Evolutionary conservation across 345 rosid genomes (phyloP).

Genomic region (Eucalyptus regnans): DNA sequence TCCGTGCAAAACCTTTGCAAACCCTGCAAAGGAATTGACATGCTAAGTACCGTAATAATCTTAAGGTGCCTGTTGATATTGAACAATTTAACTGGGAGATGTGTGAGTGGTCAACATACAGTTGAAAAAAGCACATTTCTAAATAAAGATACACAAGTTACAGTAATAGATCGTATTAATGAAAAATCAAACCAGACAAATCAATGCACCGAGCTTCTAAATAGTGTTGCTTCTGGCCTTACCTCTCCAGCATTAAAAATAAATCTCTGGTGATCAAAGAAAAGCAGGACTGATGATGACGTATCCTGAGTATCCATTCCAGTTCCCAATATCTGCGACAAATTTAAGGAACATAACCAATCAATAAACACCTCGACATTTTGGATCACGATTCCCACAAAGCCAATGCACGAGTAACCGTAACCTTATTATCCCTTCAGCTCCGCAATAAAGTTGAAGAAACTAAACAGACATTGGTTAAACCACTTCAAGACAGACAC

Average conservation of each 20-base stretch:
- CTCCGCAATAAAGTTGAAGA: not conserved
- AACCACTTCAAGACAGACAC: not conserved
- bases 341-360: not conserved
- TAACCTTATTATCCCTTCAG: not conserved
- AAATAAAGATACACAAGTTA: not conserved
- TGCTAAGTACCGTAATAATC: not conserved
- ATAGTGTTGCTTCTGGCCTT: not conserved
- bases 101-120: not conserved
- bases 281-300: conserved; percentile 79
- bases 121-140: not conserved
- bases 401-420: not conserved
- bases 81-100: not conserved
- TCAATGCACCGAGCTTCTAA: not conserved
- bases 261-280: conserved; percentile 87
- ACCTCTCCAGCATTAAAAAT: conserved; percentile 98
- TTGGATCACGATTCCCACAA: not conserved
- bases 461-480: not conserved
- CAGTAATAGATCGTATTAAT: not conserved
- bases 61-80: not conserved
- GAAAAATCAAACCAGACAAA: not conserved
- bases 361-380: not conserved
- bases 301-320: conserved; percentile 99
- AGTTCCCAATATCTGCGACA: conserved; percentile 67
- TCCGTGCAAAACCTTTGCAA: conserved; percentile 89
- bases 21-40: conserved; percentile 35